Conservation (phyloP, 768 basidiomycete species). For the Mycena chlorophos region DNA sequence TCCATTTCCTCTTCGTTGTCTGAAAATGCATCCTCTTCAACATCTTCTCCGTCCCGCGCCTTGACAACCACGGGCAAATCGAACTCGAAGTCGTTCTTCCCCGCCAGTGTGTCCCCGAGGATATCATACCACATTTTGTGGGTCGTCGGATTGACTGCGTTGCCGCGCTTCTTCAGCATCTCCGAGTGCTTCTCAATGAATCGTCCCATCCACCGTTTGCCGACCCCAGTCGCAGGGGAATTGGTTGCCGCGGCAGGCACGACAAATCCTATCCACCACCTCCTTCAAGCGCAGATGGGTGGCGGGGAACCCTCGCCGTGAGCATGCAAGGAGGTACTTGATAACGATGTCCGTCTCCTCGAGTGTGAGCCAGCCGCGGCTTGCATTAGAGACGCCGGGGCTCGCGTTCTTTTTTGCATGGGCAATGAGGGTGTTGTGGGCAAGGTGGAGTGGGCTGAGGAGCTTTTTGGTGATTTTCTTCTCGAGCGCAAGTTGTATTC, state of each 20-base stretch:
- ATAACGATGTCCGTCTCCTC: neutral
- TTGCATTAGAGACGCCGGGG: neutral
- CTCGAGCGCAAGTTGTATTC: neutral
- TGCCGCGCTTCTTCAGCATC: constrained; percentile 20
- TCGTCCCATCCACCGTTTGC: constrained; percentile 27
- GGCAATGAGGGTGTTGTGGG: neutral
- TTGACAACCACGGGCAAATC: neutral
- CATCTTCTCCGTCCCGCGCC: neutral
- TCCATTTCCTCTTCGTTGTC: neutral
- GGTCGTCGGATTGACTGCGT: constrained; percentile 30
- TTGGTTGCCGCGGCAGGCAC: constrained; percentile 14
- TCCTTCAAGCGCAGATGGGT: neutral
- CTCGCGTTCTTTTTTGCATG: neutral
- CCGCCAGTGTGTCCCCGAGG: constrained; percentile 17
- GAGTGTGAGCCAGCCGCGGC: neutral
- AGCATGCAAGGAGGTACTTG: neutral
- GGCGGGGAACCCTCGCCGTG: neutral
- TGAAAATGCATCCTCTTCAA: neutral
- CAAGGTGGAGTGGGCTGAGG: neutral
- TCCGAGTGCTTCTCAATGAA: constrained; percentile 27
- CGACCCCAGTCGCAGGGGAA: constrained; percentile 24
- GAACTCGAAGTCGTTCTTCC: constrained; percentile 13
- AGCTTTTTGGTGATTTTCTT: neutral
- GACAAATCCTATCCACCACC: constrained; percentile 10
- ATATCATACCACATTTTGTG: constrained; percentile 30